phyloP scores from a whole-genome alignment of 2,329 filamentous ascomycete species.

The Cladophialophora chaetospira region DNA sequence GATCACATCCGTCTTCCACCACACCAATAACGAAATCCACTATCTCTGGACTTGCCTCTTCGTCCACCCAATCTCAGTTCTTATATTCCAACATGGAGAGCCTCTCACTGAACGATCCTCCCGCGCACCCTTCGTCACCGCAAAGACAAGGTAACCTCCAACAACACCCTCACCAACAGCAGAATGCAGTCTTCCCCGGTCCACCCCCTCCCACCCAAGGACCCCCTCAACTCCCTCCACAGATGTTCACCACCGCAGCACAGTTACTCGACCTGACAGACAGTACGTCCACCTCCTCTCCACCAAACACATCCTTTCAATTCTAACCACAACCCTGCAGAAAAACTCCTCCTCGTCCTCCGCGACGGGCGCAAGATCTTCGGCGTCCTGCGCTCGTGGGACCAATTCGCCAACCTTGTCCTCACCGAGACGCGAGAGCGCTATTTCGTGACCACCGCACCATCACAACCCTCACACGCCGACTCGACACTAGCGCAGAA shows the following conservation, averaged over 20 bases:
- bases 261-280: slow-evolving; percentile 95
- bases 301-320: not conserved
- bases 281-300: slow-evolving; percentile 65
- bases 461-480: slow-evolving; percentile 9
- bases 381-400: slow-evolving; percentile 91
- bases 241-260: slow-evolving; percentile 98
- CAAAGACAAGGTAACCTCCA: slow-evolving; percentile 14
- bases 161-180: slow-evolving; percentile 25
- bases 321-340: slow-evolving; percentile 50
- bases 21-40: slow-evolving; percentile 6
- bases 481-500: not conserved
- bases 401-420: slow-evolving; percentile 96
- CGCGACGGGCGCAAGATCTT: slow-evolving; percentile 93
- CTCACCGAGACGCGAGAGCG: slow-evolving; percentile 91
- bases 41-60: not conserved
- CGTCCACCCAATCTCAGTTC: not conserved
- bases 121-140: slow-evolving; percentile 22
- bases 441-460: slow-evolving; percentile 60
- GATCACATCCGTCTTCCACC: not conserved
- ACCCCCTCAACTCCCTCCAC: slow-evolving; percentile 61
- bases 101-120: slow-evolving; percentile 34
- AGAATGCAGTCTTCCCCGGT: slow-evolving; percentile 23
- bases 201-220: slow-evolving; percentile 39
- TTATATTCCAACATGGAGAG: slow-evolving; percentile 37
- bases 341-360: slow-evolving; percentile 90